Conservation (phyloP, 352 stramenopile genomes). For the Pythium aphanidermatum region DNA sequence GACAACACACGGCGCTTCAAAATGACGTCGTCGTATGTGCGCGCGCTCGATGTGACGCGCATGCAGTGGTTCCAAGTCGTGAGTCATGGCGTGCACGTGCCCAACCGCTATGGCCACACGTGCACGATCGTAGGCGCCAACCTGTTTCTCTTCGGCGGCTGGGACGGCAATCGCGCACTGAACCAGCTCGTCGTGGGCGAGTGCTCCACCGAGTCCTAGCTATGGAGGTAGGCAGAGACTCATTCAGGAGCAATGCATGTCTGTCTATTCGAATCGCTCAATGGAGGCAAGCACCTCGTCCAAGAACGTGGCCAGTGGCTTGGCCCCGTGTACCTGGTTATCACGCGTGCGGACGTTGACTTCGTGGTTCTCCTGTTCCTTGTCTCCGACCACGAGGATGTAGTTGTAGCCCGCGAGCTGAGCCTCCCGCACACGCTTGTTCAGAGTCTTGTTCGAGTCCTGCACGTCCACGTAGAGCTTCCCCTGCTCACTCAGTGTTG, state of each 20-base stretch:
- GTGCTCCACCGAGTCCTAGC: constrained; percentile 12
- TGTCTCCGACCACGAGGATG: constrained; percentile 77
- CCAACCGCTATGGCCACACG: constrained; percentile 71
- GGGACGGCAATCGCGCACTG: constrained; percentile 75
- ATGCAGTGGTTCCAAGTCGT: constrained; percentile 60
- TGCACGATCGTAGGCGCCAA: constrained; percentile 55
- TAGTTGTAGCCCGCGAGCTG: constrained; percentile 83
- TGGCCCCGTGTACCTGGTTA: constrained; percentile 72
- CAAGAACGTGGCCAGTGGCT: constrained; percentile 46
- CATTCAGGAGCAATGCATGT: neutral
- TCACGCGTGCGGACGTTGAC: constrained; percentile 82
- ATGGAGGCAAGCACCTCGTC: constrained; percentile 48
- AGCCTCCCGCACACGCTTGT: constrained; percentile 76
- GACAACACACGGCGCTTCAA: constrained; percentile 35
- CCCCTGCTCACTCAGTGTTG: constrained; percentile 32
- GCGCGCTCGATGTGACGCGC: constrained; percentile 44
- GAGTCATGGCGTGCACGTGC: constrained; percentile 32
- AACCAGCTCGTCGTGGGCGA: constrained; percentile 71
- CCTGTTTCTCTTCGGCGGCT: constrained; percentile 75
- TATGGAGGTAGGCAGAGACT: neutral
- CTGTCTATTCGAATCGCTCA: constrained; percentile 53
- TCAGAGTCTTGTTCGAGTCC: constrained; percentile 75
- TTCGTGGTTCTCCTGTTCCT: constrained; percentile 40
- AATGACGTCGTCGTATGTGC: constrained; percentile 42
- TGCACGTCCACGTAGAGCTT: constrained; percentile 67